Base-by-base conservation (phyloP, 163 green algal species). In the Coccomyxa subellipsoidea region DNA sequence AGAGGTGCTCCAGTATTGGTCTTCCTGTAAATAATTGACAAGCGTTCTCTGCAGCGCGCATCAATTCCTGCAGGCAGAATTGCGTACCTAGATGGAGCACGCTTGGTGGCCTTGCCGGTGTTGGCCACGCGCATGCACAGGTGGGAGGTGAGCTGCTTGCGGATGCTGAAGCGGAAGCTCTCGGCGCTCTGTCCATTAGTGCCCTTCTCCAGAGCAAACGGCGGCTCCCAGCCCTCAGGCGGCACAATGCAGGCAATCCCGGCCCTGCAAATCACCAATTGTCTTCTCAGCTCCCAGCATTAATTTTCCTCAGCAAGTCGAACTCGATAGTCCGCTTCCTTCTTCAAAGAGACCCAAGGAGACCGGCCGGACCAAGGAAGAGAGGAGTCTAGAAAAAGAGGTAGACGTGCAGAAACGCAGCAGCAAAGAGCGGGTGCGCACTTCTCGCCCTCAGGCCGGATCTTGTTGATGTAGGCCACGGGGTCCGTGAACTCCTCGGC, bases 401-500 rank as follows among this genome's bases (percentile, higher is more conserved):
- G 47, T 18, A 23, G 40, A 23, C 8, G 8, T 54, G 40, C 40
- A 10, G 8, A 54, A 54, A 59, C 15, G 47, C 47, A 59, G 47
- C 47, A 8, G 15, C 47, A 59, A 54, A 59, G 23, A 59, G 47
- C 47, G 69, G 38, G 38, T n/a, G 18, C 75, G 21, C 76, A 94
- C 83, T 88, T 89, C n/a, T 87, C 84, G 0, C 85, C 94, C 79
- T 96, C 83, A 4, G 88, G 80, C 10, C 87, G 87, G 39, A 98
- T 96, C 32, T 81, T 91, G 1, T 83, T 40, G 35, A 99, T 96
- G 92, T 97, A 99, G 10, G 88, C 86, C 36, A 99, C 82, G 0
- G 95, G 95, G 83, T 98, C 93, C 1, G 31, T 38, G 38, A 97
- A 99, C 87, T 99, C 90, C 76, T 96, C 94, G 5, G 84, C 78